These are phyloP conservation scores for Clarireedia sp. DNA, from an alignment of 2,329 filamentous ascomycete species.

Conservation along the genomic window DNA sequence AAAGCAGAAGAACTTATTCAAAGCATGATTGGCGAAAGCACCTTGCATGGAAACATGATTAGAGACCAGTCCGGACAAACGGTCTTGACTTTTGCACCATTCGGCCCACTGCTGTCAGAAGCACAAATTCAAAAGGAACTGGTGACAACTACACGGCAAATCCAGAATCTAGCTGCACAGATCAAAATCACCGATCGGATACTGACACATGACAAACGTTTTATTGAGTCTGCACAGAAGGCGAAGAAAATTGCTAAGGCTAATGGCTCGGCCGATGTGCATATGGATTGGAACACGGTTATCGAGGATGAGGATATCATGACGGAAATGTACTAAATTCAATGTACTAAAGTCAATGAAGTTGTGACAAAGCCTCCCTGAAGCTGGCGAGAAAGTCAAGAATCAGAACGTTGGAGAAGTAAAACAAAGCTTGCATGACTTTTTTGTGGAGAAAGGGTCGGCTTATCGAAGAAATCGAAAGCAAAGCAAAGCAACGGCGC, in stretches of 20 bases:
- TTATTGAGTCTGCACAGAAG: constrained; percentile 40
- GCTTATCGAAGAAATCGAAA: constrained; percentile 9
- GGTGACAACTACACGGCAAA: constrained; percentile 32
- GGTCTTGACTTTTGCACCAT: constrained; percentile 44
- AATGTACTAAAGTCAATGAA: background rate
- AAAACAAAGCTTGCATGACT: background rate
- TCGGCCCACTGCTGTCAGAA: constrained; percentile 40
- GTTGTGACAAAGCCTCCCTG: background rate
- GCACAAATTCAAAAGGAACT: constrained; percentile 42
- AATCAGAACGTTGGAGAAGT: background rate
- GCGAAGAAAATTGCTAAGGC: constrained; percentile 37
- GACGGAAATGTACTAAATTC: constrained; percentile 13
- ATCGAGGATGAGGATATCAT: constrained; percentile 29
- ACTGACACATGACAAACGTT: constrained; percentile 48
- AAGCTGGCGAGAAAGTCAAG: background rate
- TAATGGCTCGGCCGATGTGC: constrained; percentile 9
- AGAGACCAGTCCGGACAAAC: constrained; percentile 29
- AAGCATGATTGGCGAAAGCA: constrained; percentile 47
- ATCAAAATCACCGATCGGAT: constrained; percentile 47
- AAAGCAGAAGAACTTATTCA: constrained; percentile 41
- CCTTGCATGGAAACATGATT: constrained; percentile 46
- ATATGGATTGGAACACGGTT: constrained; percentile 22
- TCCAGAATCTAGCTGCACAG: constrained; percentile 39
- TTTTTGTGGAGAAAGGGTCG: background rate
- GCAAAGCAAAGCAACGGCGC: background rate